Base-by-base conservation (phyloP, 352 stramenopile species). In the Phytophthora lateralis region DNA sequence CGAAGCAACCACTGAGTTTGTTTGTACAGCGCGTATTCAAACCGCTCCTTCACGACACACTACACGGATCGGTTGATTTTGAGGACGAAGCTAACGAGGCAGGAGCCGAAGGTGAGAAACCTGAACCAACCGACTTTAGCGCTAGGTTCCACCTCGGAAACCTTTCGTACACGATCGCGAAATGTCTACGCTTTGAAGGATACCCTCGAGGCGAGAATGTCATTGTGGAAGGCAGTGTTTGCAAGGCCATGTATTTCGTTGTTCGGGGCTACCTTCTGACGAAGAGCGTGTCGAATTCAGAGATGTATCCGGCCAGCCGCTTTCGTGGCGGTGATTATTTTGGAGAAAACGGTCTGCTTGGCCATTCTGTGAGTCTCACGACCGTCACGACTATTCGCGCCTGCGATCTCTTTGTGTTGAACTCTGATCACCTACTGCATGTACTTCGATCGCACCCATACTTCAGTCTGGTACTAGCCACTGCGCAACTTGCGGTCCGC, bases 201-300 rank as follows among this genome's bases (percentile, higher is more conserved):
- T 90, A 89, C 30, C 81, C 81, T 29, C 78, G 78, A 35, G 78
- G 69, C 18, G 76, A 89, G 49, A 71, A 71, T 53, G 59, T 88
- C 0, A 71, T 88, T 11, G 78, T 89, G 18, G 81, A 89, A 65
- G 81, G 81, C 4, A 82, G 60, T 15, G 70, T 90, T 15, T 84
- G 75, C 51, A 76, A 69, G 4, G 74, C 78, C 12, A 85, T 91
- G 67, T 88, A 89, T 49, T 91, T 91, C 38, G 76, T 90, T 26
- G 82, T 89, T 12, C 69, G 69, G 2, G 80, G 82, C 4, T 80
- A 88, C 14, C 42, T 90, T 14, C 64, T 82, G 46, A 75, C 75
- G 9, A 79, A 80, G 44, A 86, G 71, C 49, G 18, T 69, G 34
- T 83, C 78, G 12, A 84, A 86, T 43, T 45, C 79, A 15, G 41